phyloP scores from a whole-genome alignment of 495 filamentous ascomycete genomes.

The Hyaloscypha bicolor region DNA sequence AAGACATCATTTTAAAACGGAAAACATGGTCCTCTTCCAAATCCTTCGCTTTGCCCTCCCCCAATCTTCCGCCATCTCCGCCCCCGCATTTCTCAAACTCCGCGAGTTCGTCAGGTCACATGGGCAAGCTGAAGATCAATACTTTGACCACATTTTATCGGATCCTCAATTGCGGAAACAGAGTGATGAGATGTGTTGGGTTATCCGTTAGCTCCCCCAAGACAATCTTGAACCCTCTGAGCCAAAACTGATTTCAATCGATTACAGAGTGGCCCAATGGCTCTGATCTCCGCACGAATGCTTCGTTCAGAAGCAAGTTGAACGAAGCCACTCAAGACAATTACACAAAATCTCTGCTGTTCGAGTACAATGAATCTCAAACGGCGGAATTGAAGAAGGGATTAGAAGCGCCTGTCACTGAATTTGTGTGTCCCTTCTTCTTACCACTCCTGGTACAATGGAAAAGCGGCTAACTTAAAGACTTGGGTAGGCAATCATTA shows the following conservation, averaged over 20 bases:
- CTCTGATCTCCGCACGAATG: background rate
- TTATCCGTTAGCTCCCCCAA: background rate
- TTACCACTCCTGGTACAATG: background rate
- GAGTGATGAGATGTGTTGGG: background rate
- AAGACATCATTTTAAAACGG: background rate
- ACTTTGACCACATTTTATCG: background rate
- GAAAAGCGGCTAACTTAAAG: too few species aligned
- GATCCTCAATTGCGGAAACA: background rate
- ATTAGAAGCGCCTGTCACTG: background rate
- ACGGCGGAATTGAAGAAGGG: background rate
- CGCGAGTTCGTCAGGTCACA: background rate
- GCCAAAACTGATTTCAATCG: background rate
- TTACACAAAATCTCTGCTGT: background rate
- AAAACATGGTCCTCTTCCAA: background rate
- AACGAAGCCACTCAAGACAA: background rate
- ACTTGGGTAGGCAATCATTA: too few species aligned
- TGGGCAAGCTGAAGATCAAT: background rate
- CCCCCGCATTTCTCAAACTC: background rate
- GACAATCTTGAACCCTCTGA: background rate
- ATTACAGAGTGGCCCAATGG: slow-evolving; percentile 1
- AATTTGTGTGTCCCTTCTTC: background rate
- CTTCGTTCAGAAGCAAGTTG: background rate
- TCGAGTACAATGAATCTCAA: background rate
- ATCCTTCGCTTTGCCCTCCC: background rate
- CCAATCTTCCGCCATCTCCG: background rate